Base-by-base conservation (phyloP, 139 green algal genomes). In the Pedinophyceae sp. region DNA sequence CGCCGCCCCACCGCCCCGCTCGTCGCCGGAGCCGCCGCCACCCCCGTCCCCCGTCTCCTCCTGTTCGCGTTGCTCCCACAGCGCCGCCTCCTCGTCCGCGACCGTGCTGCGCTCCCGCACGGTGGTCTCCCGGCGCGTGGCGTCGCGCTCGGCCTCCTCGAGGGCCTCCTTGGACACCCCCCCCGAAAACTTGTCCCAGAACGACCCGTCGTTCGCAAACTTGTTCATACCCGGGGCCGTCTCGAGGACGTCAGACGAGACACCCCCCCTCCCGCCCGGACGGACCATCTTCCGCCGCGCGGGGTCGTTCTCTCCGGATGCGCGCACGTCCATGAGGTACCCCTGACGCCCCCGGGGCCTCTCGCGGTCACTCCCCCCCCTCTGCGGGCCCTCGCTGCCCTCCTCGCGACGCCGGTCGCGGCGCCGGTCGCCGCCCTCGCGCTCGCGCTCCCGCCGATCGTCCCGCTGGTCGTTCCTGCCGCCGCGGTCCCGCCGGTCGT, bases 181-280 rank as follows among this genome's bases (percentile, higher is more conserved):
- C n/a, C n/a, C n/a, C n/a, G n/a, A n/a, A n/a, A n/a, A n/a, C n/a
- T n/a, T 52, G 3, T 81, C 60, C 63, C 88, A 58, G 64, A 91
- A 91, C 26, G 60, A 76, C 27, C 84, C 82, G 55, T 90, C 84
- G 27, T 60, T 61, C 1, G 27, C 6, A 19, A 85, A 88, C 3
- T 39, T 38, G 63, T 93, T 91, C 17, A 92, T 59, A 30, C 60
- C 56, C 0, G 55, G 50, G 0, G 80, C 80, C 18, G 77, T 19
- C 39, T 59, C 28, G 16, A 19, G 50, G 29, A 29, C 25, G 48
- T 20, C 50, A 56, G n/a, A n/a, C n/a, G n/a, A n/a, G n/a, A n/a
- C n/a, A n/a, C n/a, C n/a, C n/a, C n/a, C n/a, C n/a, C n/a, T 39
- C 52, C 3, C 30, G 25, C 20, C 70, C 41, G 15, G 39, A 27